Base-by-base conservation (phyloP, 2,329 filamentous ascomycete species). In the Sporothrix sp. region DNA sequence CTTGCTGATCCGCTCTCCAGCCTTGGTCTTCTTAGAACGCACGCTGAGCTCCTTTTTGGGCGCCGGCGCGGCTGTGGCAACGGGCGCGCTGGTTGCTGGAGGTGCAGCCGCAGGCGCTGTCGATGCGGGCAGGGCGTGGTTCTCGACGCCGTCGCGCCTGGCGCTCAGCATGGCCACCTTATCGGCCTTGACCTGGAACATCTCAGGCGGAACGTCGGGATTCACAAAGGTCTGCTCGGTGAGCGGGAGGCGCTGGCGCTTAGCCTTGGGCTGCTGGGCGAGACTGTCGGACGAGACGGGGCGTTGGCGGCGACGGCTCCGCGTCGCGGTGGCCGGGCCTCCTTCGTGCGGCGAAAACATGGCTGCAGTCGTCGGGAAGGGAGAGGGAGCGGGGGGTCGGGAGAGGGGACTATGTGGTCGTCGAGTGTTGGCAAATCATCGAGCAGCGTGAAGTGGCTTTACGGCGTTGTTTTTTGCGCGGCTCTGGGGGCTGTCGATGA, bases 1-100 rank as follows among this genome's bases (percentile, higher is more conserved):
- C 63, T 85, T 86, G 58, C 70, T 73, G 39, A 72, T 70, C 58
- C 83, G 75, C 60, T 86, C 80, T 54, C 72, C 72, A n/a, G 73
- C 68, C 60, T 81, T 81, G 42, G 72, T 62, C 63, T 83, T 84
- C 62, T 82, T 84, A 9, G 76, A 72, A 55, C 81, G 73, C 35
- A 82, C 70, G 52, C 71, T 78, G 42, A 80, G 71, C 59, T 83
- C 79, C 57, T 71, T 74, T 56, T 68, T 72, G 38, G 68, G 63
- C 9, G 64, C 59, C 18, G 61, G 60, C 49, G 40, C 30, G n/a
- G 18, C 7, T 9, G 45, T 25, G 16, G 13, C 11, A 20, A 30
- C 20, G 7, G 27, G 36, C 7, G n/a, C 0, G 42, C 30, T 5
- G 27, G 23, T 18, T 18, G 20, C 20, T 16, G 28, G 18, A 7